Evolutionary conservation across 768 basidiomycete species (phyloP).

Genomic region (Scleroderma bovista): DNA sequence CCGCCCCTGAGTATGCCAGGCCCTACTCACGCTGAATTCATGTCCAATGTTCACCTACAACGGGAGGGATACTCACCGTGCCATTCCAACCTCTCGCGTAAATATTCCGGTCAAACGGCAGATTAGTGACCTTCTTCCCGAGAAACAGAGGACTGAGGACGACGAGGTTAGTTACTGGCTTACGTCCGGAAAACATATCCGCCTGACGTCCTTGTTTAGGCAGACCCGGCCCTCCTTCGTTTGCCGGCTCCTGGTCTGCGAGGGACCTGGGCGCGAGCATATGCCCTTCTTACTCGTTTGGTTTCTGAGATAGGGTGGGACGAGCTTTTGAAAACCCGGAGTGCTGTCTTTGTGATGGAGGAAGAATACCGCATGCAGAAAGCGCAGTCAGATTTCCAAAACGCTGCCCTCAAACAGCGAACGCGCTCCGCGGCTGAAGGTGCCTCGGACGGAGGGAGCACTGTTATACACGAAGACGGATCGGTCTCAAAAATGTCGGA

Average conservation of each 20-base stretch:
- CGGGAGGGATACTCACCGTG: slow-evolving; percentile 88
- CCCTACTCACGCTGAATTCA: slow-evolving; percentile 92
- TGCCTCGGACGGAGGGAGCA: slow-evolving; percentile 21
- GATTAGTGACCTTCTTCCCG: slow-evolving; percentile 88
- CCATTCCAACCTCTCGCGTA: slow-evolving; percentile 70
- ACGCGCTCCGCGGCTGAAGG: slow-evolving; percentile 19
- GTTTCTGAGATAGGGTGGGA: slow-evolving; percentile 98
- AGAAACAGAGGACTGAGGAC: slow-evolving; percentile 74
- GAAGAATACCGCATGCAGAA: slow-evolving; percentile 99
- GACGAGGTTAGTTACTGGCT: slow-evolving; percentile 54
- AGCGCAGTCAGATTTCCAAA: slow-evolving; percentile 62
- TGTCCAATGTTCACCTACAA: slow-evolving; percentile 99
- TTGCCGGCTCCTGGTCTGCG: slow-evolving; percentile 90
- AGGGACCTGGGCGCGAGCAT: slow-evolving; percentile 95
- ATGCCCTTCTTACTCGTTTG: slow-evolving; percentile 82
- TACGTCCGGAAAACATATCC: background rate
- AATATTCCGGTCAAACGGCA: slow-evolving; percentile 83
- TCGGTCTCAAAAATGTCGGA: slow-evolving; percentile 31
- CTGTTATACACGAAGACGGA: slow-evolving; percentile 64
- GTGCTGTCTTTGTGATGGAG: slow-evolving; percentile 97
- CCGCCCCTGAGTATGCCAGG: slow-evolving; percentile 29
- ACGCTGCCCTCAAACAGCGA: slow-evolving; percentile 18
- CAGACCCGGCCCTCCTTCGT: slow-evolving; percentile 90
- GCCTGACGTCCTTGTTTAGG: slow-evolving; percentile 37
- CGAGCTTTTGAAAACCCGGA: slow-evolving; percentile 92